Evolutionary conservation across 2,329 filamentous ascomycete species (phyloP), one percentile per base, ranked within the genome.

Genomic region (Microcyclospora tardicrescens): DNA sequence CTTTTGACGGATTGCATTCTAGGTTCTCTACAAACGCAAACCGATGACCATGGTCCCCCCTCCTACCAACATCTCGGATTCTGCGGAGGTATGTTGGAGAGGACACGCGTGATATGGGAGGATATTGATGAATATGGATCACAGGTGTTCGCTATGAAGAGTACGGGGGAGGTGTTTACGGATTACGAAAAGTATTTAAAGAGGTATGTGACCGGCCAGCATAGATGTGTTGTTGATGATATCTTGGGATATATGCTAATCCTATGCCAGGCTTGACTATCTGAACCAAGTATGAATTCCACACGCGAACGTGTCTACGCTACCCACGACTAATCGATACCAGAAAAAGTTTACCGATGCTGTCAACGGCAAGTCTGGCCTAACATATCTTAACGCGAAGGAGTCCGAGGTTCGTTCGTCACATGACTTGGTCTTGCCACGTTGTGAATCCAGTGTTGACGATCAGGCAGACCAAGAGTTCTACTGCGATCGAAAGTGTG

Each of bases 11-110:
- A 24, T 4, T 8, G 19, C 4, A 38, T 31, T 28, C 37, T 57
- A 96, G 89, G 89, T 98, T 52, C 73, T 94, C 48, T 95, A 84
- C 64, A 96, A 96, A 68, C 78, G 91, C 55, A 96, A 96, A 65
- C 87, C 87, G 41, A 86, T 96, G 57, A 79, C 84, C 64, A 82
- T 85, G 59, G 68, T 87, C 49, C 73, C 81, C 36, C 71, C 72
- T 35, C 81, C 82, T 15, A 67, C 73, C 37, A 75, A 89, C 49
- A 72, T 86, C 50, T 79, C 91, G 68, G 84, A 93, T 49, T 77
- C 83, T 54, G 72, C 75, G 51, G 86, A 96, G 74, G 87, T 89
- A 71, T 52, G 72, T 10, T 15, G 14, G 14, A 32, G 10, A 49
- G 16, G 47, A 39, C 1, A 19, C 13, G 30, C 35, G 34, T 13